Base-by-base conservation (phyloP, 2,329 filamentous ascomycete species). In the Hypoxylon sp. region DNA sequence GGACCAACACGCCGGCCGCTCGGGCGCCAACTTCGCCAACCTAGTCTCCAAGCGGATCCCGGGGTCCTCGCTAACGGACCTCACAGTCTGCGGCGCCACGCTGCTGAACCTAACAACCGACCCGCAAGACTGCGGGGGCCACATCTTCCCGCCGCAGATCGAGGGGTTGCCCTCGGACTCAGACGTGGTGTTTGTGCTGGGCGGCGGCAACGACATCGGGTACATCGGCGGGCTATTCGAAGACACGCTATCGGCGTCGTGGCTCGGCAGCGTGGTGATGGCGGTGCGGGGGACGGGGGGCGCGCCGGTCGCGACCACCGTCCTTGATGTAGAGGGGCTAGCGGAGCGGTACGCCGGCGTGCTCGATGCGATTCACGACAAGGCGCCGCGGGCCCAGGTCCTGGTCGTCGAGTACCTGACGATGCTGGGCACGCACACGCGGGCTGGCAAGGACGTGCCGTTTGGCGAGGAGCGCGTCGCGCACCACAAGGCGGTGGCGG, bases 361-460 rank as follows among this genome's bases (percentile, higher is more conserved):
- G 19, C 67, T 76, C 13, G 67, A 75, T 48, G 71, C 67, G 5
- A 65, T 75, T 36, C 68, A 75, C 55, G 67, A 59, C 72, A 78
- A 82, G 36, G 83, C 82, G 10, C 83, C 84, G 7, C 3, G 75
- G 66, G 65, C 83, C 75, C 25, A 78, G 74, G 69, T 84, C 78
- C 67, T 85, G 74, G 71, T 85, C 77, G 73, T 82, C 45, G 79
- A 81, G 65, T 77, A 79, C 53, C 72, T 78, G 65, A 75, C 75
- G 23, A 76, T 81, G 36, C 75, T 78, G 14, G 78, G 76, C 10
- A 53, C 67, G 11, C 68, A 77, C 56, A 70, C 71, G 32, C 67
- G 61, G 45, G 65, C 76, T 3, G 67, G 69, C 2, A 50, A 61
- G 28, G 70, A 77, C 63, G 75, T 76, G 46, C 68, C 72, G 43